Conservation (phyloP, 495 filamentous ascomycete species). For the Penicillium roqueforti region DNA sequence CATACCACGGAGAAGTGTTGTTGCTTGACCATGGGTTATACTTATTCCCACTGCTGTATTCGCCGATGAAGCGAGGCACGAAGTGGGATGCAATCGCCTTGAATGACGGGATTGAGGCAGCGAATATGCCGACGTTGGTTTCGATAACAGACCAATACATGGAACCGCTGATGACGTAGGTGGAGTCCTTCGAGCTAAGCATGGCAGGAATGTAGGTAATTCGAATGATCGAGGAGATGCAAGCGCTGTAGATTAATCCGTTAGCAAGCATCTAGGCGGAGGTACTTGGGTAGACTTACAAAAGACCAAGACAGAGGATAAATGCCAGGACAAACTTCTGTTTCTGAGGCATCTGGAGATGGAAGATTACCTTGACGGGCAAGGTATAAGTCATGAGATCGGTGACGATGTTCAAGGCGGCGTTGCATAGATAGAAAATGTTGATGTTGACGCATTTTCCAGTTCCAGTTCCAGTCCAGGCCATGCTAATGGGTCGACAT, state of each 20-base stretch:
- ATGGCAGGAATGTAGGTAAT: constrained; percentile 40
- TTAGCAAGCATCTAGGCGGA: not conserved
- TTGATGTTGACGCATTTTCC: constrained; percentile 47
- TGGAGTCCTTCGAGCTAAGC: constrained; percentile 33
- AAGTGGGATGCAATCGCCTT: constrained; percentile 42
- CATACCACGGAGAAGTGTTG: constrained; percentile 18
- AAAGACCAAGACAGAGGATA: constrained; percentile 41
- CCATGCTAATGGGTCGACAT: constrained; percentile 32
- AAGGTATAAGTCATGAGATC: constrained; percentile 52
- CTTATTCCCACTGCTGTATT: constrained; percentile 31
- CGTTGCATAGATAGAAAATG: constrained; percentile 42
- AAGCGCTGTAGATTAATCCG: constrained; percentile 25
- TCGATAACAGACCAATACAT: constrained; percentile 47
- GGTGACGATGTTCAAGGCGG: constrained; percentile 49
- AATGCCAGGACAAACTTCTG: constrained; percentile 31
- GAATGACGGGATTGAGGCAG: constrained; percentile 41
- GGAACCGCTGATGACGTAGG: constrained; percentile 38
- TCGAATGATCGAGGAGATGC: constrained; percentile 41
- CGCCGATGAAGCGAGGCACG: constrained; percentile 37
- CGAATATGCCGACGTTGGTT: constrained; percentile 41
- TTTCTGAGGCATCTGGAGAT: constrained; percentile 34
- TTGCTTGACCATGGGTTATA: constrained; percentile 29
- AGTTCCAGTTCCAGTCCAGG: constrained; percentile 23
- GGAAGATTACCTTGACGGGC: constrained; percentile 36
- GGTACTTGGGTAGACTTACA: constrained; percentile 25